Evolutionary conservation across 2,329 filamentous ascomycete genomes (phyloP).

Genomic region (Colletotrichum orchidophilum): DNA sequence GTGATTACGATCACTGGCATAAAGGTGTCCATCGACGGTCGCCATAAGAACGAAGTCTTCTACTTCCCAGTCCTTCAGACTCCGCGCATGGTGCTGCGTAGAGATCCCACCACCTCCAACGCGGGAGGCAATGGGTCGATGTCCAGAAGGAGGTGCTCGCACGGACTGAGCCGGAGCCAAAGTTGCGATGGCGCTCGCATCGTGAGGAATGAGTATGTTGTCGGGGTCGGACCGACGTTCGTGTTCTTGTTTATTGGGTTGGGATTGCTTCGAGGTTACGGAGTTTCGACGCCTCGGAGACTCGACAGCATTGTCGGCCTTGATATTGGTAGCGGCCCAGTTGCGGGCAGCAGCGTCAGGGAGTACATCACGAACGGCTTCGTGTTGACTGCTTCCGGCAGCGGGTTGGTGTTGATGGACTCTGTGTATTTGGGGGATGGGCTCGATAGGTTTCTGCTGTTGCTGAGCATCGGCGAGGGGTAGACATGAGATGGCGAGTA

Average conservation of each 20-base stretch:
- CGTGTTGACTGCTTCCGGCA: constrained; percentile 15
- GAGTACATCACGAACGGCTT: constrained; percentile 13
- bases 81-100: constrained; percentile 94
- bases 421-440: constrained; percentile 12
- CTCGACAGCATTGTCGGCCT: constrained; percentile 39
- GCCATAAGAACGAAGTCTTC: constrained; percentile 99
- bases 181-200: constrained; percentile 97
- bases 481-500: constrained; percentile 66
- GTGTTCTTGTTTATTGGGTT: constrained; percentile 43
- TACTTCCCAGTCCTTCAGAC: constrained; percentile 98
- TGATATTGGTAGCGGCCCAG: constrained; percentile 44
- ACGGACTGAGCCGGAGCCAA: constrained; percentile 96
- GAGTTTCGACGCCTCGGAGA: constrained; percentile 31
- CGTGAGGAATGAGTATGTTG: constrained; percentile 56
- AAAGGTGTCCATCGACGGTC: constrained; percentile 97
- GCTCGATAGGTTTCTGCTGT: constrained; percentile 54
- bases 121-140: constrained; percentile 61
- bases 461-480: constrained; percentile 70
- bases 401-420: constrained; percentile 19
- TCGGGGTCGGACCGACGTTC: constrained; percentile 37
- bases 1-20: constrained; percentile 88
- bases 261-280: constrained; percentile 36
- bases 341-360: constrained; percentile 41
- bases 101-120: constrained; percentile 70
- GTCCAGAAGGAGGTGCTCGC: constrained; percentile 87